A percentile compares a stretch with the other conserved stretches of the same genome.
Evolutionary conservation across 108 stramenopile species (phyloP).

Genomic region (Mayamaea pseudoterrestris): DNA sequence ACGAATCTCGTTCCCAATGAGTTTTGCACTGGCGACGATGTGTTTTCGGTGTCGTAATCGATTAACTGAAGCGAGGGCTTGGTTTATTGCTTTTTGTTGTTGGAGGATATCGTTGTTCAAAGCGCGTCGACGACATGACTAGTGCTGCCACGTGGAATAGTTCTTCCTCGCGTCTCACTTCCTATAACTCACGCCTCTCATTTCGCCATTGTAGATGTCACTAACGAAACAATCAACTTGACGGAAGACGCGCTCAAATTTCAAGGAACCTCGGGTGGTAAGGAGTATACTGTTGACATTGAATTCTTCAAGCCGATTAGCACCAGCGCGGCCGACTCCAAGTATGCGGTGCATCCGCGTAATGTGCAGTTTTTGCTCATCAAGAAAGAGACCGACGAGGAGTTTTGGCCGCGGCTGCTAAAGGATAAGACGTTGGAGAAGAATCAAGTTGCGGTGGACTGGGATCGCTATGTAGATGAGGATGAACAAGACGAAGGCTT

Average conservation of each 20-base stretch:
- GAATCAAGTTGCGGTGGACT: constrained; percentile 91
- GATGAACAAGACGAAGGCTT: constrained; percentile 84
- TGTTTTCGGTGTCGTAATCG: too few species aligned
- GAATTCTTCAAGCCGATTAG: constrained; percentile 79
- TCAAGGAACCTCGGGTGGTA: constrained; percentile 58
- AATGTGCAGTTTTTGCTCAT: constrained; percentile 87
- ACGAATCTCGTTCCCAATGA: too few species aligned
- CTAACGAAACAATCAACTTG: constrained; percentile 79
- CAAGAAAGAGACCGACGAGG: constrained; percentile 29
- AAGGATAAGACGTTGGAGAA: constrained; percentile 20
- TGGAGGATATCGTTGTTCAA: too few species aligned
- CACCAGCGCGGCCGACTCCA: constrained; percentile 77
- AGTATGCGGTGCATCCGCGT: constrained; percentile 86
- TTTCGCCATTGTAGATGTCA: constrained; percentile 64
- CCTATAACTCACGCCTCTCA: neutral
- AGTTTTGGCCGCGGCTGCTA: constrained; percentile 12
- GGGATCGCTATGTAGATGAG: constrained; percentile 94
- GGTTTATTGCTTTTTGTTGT: too few species aligned
- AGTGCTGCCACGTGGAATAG: too few species aligned
- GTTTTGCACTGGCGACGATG: too few species aligned
- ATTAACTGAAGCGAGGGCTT: too few species aligned
- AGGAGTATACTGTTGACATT: constrained; percentile 79
- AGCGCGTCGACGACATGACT: too few species aligned
- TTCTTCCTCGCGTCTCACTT: too few species aligned
- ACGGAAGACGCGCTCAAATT: constrained; percentile 73